Evolutionary conservation across 805 yeast genomes (phyloP).

Genomic region (Spathaspora passalidarum): DNA sequence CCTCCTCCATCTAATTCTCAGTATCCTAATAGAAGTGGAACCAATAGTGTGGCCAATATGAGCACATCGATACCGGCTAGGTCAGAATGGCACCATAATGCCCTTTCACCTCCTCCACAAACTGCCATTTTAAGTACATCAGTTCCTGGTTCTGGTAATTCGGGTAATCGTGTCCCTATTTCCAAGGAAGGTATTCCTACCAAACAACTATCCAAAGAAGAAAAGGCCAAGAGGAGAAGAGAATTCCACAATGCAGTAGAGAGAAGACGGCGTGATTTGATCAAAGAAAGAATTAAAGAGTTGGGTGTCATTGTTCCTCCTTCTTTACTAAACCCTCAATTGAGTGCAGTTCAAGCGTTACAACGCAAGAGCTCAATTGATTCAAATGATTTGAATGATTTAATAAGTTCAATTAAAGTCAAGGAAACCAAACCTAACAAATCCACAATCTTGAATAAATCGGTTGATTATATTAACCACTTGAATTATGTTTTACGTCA

Average conservation of each 20-base stretch:
- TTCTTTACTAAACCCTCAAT: constrained; percentile 50
- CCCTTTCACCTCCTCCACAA: constrained; percentile 25
- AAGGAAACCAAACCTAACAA: constrained; percentile 80
- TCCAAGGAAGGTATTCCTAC: constrained; percentile 20
- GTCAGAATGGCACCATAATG: constrained; percentile 9
- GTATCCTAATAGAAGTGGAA: constrained; percentile 3
- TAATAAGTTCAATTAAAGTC: constrained; percentile 38
- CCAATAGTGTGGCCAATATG: constrained; percentile 3
- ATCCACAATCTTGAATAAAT: constrained; percentile 68
- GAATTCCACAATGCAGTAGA: constrained; percentile 95
- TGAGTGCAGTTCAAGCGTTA: constrained; percentile 42
- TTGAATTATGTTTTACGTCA: constrained; percentile 56
- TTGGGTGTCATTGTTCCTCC: constrained; percentile 82
- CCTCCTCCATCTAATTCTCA: constrained; percentile 28
- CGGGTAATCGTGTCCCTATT: constrained; percentile 5
- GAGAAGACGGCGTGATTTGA: constrained; percentile 84
- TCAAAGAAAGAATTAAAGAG: constrained; percentile 84
- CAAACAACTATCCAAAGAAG: constrained; percentile 54
- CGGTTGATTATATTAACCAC: constrained; percentile 77
- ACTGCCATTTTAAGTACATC: constrained; percentile 25
- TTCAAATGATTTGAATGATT: constrained; percentile 32
- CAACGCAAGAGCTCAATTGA: constrained; percentile 28
- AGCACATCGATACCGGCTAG: constrained; percentile 9
- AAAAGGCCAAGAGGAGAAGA: constrained; percentile 70
- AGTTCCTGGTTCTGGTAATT: constrained; percentile 17